Conservation (phyloP, 768 basidiomycete species). For the Mycena sanguinolenta region DNA sequence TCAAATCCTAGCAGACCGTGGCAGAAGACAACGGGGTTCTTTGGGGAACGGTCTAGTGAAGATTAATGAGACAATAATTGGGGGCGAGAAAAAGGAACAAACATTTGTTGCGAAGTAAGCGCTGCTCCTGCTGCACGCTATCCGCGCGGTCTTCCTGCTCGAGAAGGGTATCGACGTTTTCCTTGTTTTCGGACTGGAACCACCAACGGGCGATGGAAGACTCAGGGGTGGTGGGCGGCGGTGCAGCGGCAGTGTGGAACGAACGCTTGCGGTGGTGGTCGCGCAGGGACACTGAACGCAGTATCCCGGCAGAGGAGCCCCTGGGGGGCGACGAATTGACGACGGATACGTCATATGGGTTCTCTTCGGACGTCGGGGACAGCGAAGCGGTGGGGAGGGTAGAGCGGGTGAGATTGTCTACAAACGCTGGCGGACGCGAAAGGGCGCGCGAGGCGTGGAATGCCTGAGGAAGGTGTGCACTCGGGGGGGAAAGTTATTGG, state of each 20-base stretch:
- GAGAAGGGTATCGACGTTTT: conserved; percentile 58
- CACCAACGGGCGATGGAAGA: conserved; percentile 60
- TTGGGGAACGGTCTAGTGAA: conserved; percentile 78
- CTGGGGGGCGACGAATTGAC: conserved; percentile 55
- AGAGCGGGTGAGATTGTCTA: conserved; percentile 68
- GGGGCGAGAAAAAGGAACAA: conserved; percentile 41
- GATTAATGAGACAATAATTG: neutral
- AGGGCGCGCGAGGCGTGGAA: conserved; percentile 50
- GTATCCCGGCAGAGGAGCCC: conserved; percentile 69
- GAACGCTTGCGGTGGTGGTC: conserved; percentile 46
- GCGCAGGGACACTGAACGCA: conserved; percentile 61
- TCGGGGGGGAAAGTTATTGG: conserved; percentile 58
- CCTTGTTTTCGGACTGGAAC: conserved; percentile 64
- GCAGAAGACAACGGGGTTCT: conserved; percentile 93
- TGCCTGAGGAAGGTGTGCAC: conserved; percentile 55
- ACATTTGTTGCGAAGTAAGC: conserved; percentile 72
- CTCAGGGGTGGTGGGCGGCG: conserved; percentile 32
- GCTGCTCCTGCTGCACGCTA: conserved; percentile 61
- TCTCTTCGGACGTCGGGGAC: conserved; percentile 51
- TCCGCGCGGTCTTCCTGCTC: conserved; percentile 67
- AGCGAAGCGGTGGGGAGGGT: conserved; percentile 76
- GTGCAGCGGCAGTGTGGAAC: conserved; percentile 37
- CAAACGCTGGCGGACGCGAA: conserved; percentile 62
- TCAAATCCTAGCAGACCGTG: conserved; percentile 95
- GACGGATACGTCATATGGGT: conserved; percentile 46